These are phyloP conservation scores for Amaranthus hypochondriacus DNA, from an alignment of 148 eudicot species.

Conservation along the genomic window DNA sequence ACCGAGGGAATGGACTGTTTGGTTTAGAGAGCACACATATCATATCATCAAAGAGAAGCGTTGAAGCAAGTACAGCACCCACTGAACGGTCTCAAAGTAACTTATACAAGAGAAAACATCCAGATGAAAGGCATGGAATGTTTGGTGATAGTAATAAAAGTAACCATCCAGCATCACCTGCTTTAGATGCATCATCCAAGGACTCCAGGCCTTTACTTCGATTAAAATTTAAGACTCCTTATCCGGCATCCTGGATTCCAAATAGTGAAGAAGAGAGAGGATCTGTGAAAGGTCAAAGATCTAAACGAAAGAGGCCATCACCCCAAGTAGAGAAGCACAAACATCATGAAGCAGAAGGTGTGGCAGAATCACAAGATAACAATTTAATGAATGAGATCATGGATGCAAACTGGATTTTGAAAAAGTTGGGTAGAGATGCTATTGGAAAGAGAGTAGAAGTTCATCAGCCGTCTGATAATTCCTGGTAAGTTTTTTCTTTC, in stretches of 20 bases:
- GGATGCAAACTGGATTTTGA: constrained; percentile 84
- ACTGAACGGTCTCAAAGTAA: constrained; percentile 31
- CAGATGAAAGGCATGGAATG: constrained; percentile 33
- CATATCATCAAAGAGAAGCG: constrained; percentile 28
- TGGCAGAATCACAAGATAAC: constrained; percentile 37
- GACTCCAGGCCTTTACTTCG: constrained; percentile 70
- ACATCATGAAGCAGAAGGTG: constrained; percentile 40
- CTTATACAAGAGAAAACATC: constrained; percentile 36
- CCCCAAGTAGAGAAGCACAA: constrained; percentile 34
- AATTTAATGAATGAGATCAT: constrained; percentile 46
- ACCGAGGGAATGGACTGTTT: constrained; percentile 39
- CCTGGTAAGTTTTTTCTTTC: constrained; percentile 56
- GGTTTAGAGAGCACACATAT: constrained; percentile 31
- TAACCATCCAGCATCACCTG: constrained; percentile 25
- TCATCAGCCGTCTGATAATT: constrained; percentile 72
- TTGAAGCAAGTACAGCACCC: constrained; percentile 31
- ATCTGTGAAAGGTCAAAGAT: constrained; percentile 80
- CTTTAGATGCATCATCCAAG: constrained; percentile 37
- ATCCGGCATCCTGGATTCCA: constrained; percentile 46
- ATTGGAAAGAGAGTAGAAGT: constrained; percentile 92
- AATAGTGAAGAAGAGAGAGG: constrained; percentile 63
- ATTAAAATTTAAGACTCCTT: constrained; percentile 75
- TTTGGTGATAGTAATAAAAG: constrained; percentile 35
- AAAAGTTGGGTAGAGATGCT: constrained; percentile 85
- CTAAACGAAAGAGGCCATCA: constrained; percentile 76